Conservation (phyloP, 768 basidiomycete genomes). For the Mrakia hoshinonis region DNA sequence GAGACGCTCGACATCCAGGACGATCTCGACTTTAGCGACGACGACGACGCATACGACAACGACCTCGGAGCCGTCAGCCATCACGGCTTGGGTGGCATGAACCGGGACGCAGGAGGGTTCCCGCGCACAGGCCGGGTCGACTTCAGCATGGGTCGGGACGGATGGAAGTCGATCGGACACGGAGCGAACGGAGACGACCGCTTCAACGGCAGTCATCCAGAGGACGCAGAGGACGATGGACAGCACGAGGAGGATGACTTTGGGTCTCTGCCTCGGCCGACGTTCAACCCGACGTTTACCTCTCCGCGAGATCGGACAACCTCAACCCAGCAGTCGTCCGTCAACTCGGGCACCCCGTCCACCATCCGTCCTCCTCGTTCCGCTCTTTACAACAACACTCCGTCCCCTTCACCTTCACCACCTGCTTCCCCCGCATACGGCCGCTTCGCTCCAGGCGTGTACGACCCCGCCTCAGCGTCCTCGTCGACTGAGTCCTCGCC, state of each 20-base stretch:
- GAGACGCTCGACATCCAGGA: slow-evolving; percentile 17
- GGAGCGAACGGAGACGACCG: background rate
- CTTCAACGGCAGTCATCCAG: background rate
- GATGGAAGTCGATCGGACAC: background rate
- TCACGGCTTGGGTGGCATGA: background rate
- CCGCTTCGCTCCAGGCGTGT: background rate
- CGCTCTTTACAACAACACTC: background rate
- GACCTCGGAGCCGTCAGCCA: background rate
- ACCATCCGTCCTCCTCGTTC: slow-evolving; percentile 12
- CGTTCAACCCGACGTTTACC: background rate
- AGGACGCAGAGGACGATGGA: background rate
- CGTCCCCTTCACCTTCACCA: background rate
- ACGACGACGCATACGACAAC: slow-evolving; percentile 5
- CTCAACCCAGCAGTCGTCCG: background rate
- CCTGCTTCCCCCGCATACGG: background rate
- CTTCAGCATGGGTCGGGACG: background rate
- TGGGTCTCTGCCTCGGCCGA: background rate
- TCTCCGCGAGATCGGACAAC: background rate
- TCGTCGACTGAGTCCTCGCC: background rate
- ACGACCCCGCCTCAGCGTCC: background rate
- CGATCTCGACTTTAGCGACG: slow-evolving; percentile 15
- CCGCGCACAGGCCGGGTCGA: background rate
- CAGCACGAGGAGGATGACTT: slow-evolving; percentile 3
- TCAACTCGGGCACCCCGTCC: background rate
- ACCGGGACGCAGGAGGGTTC: background rate